Evolutionary conservation across 2,329 filamentous ascomycete species (phyloP), one percentile per base, ranked within the genome.

Genomic region (Sarocladium oryzae): DNA sequence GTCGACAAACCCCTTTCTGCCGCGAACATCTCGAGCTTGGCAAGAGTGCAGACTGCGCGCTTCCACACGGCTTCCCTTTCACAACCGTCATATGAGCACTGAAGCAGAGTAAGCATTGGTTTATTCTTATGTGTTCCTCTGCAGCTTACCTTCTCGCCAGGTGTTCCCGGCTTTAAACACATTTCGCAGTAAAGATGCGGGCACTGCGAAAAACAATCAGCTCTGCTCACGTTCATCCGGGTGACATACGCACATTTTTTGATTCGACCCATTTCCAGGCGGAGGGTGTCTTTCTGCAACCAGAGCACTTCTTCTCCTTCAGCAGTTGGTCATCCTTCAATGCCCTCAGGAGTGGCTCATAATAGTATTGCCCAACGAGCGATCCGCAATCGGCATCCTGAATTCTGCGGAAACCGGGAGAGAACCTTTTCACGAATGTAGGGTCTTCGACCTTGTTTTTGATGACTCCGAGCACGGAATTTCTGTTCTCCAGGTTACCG

Each of bases 151-250:
- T n/a, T n/a, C n/a, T n/a, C n/a, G n/a, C n/a, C n/a, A n/a, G n/a
- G n/a, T n/a, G n/a, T n/a, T n/a, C n/a, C n/a, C n/a, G 40, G 24
- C 40, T 9, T 13, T 20, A 65, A 36, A 32, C 67, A 71, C 0
- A 3, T 2, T 0, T 2, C 1, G 51, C 69, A 71, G 32, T 63
- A 68, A 1, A 62, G 20, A 43, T 72, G 68, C 0, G 54, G 52
- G 24, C 69, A 71, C 68, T 68, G n/a, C n/a, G n/a, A n/a, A 10
- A 15, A 1, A 10, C 23, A 1, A 11, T 61, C 32, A 65, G 56
- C 20, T 9, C 20, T 23, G 4, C 10, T 23, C 37, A 10, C 7
- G 9, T 18, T 13, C 5, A 23, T 6, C 20, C 18, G 24, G 13
- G 9, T 5, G 10, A 20, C 11, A 32, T 16, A 7, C 43, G 32